Conservation (phyloP, 2,329 filamentous ascomycete genomes). For the Harringtonia lauricola region DNA sequence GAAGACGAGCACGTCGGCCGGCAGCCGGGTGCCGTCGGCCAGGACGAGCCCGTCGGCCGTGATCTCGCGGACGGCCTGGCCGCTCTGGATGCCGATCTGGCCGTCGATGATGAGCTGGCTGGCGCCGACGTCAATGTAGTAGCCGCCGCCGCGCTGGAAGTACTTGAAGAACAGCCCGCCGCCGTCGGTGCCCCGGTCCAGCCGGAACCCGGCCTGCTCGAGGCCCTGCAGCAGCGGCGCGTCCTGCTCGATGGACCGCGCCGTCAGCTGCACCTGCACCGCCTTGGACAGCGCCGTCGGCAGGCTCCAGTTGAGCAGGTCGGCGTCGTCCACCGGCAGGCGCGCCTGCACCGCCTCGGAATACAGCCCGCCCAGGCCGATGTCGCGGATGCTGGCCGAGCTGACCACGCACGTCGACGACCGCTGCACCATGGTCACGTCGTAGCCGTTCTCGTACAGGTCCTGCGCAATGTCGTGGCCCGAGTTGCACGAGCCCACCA, state of each 20-base stretch:
- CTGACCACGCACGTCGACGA: slow-evolving; percentile 44
- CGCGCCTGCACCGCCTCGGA: slow-evolving; percentile 24
- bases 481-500: slow-evolving; percentile 48
- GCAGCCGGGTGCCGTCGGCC: slow-evolving; percentile 35
- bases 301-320: slow-evolving; percentile 37
- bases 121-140: slow-evolving; percentile 47
- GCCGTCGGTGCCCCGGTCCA: slow-evolving; percentile 44
- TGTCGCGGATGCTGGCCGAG: slow-evolving; percentile 29
- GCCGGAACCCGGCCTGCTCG: slow-evolving; percentile 42
- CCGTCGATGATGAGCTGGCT: slow-evolving; percentile 43
- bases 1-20: slow-evolving; percentile 45
- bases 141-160: slow-evolving; percentile 47
- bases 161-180: slow-evolving; percentile 48
- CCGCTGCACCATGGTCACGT: slow-evolving; percentile 50
- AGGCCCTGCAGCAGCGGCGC: slow-evolving; percentile 34
- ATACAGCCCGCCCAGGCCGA: slow-evolving; percentile 31
- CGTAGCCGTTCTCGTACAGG: slow-evolving; percentile 44
- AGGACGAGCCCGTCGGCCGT: slow-evolving; percentile 27
- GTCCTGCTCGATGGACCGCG: slow-evolving; percentile 23
- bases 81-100: slow-evolving; percentile 42
- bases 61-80: slow-evolving; percentile 36
- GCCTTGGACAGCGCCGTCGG: slow-evolving; percentile 41
- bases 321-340: slow-evolving; percentile 41
- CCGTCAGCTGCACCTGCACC: slow-evolving; percentile 31
- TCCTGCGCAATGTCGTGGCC: slow-evolving; percentile 49